phyloP scores from a whole-genome alignment of 768 basidiomycete genomes.

The Lyophyllum decastes region DNA sequence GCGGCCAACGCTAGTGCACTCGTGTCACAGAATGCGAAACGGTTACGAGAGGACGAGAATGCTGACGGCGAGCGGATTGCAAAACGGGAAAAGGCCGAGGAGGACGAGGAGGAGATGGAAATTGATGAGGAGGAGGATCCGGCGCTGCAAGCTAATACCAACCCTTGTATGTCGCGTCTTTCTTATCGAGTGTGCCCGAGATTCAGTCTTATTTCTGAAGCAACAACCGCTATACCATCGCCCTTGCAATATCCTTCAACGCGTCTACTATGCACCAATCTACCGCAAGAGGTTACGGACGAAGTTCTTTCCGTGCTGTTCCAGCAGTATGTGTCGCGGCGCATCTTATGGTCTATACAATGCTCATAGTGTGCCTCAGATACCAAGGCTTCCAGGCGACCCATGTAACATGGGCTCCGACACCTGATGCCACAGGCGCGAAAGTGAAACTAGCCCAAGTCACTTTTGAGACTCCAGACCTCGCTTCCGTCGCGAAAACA shows the following conservation, averaged over 20 bases:
- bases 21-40: slow-evolving; percentile 55
- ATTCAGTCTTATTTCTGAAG: slow-evolving; percentile 35
- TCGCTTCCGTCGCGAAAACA: slow-evolving; percentile 77
- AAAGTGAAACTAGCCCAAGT: slow-evolving; percentile 82
- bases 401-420: slow-evolving; percentile 68
- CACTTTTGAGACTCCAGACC: slow-evolving; percentile 71
- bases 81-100: slow-evolving; percentile 73
- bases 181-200: slow-evolving; percentile 25
- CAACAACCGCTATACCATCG: slow-evolving; percentile 42
- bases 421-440: slow-evolving; percentile 62
- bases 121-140: slow-evolving; percentile 87
- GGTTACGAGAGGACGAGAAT: slow-evolving; percentile 63
- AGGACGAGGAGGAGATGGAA: slow-evolving; percentile 91
- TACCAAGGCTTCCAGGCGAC: slow-evolving; percentile 82
- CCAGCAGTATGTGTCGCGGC: slow-evolving; percentile 71
- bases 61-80: slow-evolving; percentile 52
- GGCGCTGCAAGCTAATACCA: slow-evolving; percentile 36
- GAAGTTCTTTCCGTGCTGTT: slow-evolving; percentile 86
- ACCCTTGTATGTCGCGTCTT: slow-evolving; percentile 47
- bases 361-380: slow-evolving; percentile 39
- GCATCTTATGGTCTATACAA: too few species aligned
- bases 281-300: slow-evolving; percentile 89
- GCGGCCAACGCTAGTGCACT: slow-evolving; percentile 59
- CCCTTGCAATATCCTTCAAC: slow-evolving; percentile 56
- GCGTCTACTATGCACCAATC: slow-evolving; percentile 76